A percentile compares a stretch with the other conserved stretches of the same genome.
Evolutionary conservation across 2,329 filamentous ascomycete genomes (phyloP).

Genomic region (Zalaria sp.): DNA sequence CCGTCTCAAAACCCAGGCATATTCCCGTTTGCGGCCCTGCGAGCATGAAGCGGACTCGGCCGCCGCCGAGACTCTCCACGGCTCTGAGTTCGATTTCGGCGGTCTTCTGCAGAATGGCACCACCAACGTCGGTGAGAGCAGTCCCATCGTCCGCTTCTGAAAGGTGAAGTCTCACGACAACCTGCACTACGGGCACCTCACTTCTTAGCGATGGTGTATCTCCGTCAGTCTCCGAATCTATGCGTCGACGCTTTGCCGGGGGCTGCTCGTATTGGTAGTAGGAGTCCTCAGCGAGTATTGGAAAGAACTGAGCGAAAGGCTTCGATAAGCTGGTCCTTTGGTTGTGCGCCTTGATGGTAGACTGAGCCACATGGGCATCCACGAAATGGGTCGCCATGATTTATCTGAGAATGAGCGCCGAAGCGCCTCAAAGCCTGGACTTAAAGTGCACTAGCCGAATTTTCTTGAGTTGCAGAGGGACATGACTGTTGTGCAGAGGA

Average conservation of each 20-base stretch:
- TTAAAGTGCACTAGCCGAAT: no score
- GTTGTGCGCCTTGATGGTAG: no score
- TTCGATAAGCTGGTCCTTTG: no score
- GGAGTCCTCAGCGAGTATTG: no score
- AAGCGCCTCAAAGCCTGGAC: no score
- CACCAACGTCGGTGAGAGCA: background rate
- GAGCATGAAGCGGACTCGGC: constrained; percentile 1
- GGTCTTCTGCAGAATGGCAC: background rate
- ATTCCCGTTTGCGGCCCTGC: background rate
- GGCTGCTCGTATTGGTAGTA: background rate
- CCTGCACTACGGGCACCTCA: background rate
- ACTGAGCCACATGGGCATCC: no score
- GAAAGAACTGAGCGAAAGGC: no score
- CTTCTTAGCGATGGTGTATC: background rate
- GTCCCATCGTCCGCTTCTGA: no score
- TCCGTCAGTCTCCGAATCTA: background rate
- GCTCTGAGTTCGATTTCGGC: background rate
- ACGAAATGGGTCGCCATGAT: no score
- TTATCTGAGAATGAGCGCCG: no score
- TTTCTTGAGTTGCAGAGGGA: no score
- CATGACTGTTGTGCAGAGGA: no score
- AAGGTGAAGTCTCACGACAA: background rate
- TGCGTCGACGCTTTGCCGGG: background rate
- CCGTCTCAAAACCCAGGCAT: background rate
- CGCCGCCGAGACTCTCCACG: background rate